Evolutionary conservation across 768 basidiomycete species (phyloP), one percentile per base, ranked within the genome.

Genomic region (Lentinula aciculospora): DNA sequence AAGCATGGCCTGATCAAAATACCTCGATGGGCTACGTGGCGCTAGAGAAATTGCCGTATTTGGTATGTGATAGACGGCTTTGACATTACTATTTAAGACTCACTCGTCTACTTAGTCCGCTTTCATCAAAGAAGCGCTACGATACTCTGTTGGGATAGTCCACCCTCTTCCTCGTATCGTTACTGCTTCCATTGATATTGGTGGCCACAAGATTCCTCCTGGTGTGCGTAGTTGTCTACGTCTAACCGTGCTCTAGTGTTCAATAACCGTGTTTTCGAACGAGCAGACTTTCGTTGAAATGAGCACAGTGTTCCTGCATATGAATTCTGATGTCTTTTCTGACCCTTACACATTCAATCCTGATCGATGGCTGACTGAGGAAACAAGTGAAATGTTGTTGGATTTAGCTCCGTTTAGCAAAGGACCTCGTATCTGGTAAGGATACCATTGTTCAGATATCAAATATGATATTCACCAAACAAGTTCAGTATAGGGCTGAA

Each of bases 51-150:
- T 42, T 75, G 28, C 73, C 73, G n/a, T 76, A 74, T 59, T 64
- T 76, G 42, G 73, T 75, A 48, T 32, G 72, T 62, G 2, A 23
- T 15, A 46, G 39, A 17, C 7, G 27, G 28, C 31, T 37, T 23
- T 53, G 17, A 27, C n/a, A 17, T 46, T 3, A 19, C 36, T 4
- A 37, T 19, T 32, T n/a, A 29, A 15, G 1, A 4, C 4, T 3
- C 31, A 17, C 32, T 69, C 65, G 63, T 19, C 13, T 47, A 57
- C 27, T n/a, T 53, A 80, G 79, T 75, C 74, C 1, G 78, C 77
- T 5, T 76, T 81, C 25, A 69, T 79, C 32, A 79, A 79, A 56
- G 78, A 81, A 62, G 69, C 76, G 0, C 67, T 80, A 45, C 67
- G 79, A 27, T 67, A 78, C 61, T 68, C 71, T n/a, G 71, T 73